These are phyloP conservation scores for Metarhizium guizhouense DNA, from an alignment of 2,329 filamentous ascomycete species.

Conservation along the genomic window DNA sequence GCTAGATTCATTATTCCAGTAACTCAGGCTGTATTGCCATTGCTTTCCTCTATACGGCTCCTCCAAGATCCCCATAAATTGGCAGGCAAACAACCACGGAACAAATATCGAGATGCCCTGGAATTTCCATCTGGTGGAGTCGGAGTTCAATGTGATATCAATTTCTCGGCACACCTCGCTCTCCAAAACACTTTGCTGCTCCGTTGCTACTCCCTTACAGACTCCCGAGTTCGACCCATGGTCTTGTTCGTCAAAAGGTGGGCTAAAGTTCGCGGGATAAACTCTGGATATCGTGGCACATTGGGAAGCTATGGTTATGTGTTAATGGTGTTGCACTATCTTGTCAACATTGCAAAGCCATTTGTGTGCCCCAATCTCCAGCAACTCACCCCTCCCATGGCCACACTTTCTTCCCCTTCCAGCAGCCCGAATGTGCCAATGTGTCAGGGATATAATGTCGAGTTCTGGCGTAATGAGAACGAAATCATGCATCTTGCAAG, in stretches of 20 bases:
- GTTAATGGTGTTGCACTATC: slow-evolving; percentile 84
- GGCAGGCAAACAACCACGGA: slow-evolving; percentile 40
- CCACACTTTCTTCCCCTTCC: slow-evolving; percentile 17
- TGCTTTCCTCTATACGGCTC: slow-evolving; percentile 34
- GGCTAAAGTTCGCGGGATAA: slow-evolving; percentile 79
- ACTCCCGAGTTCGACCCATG: slow-evolving; percentile 67
- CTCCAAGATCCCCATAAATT: slow-evolving; percentile 42
- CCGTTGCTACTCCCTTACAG: slow-evolving; percentile 72
- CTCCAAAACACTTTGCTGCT: slow-evolving; percentile 78
- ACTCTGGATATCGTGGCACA: slow-evolving; percentile 77
- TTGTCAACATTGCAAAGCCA: slow-evolving; percentile 72
- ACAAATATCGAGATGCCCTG: slow-evolving; percentile 49
- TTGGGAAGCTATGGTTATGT: slow-evolving; percentile 87
- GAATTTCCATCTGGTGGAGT: slow-evolving; percentile 70
- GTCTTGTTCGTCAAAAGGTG: slow-evolving; percentile 85
- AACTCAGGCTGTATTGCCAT: slow-evolving; percentile 18
- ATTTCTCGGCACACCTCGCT: slow-evolving; percentile 77
- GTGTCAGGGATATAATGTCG: slow-evolving; percentile 60
- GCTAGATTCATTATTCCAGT: slow-evolving; percentile 26
- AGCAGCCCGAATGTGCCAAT: slow-evolving; percentile 15
- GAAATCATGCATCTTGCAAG: slow-evolving; percentile 55
- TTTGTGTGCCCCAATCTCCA: slow-evolving; percentile 83
- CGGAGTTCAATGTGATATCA: slow-evolving; percentile 87
- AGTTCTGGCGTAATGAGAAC: slow-evolving; percentile 69
- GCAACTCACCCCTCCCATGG: slow-evolving; percentile 36